phyloP scores from a whole-genome alignment of 1,284 basidiomycete genomes.

The Xerocomus minutiporus region DNA sequence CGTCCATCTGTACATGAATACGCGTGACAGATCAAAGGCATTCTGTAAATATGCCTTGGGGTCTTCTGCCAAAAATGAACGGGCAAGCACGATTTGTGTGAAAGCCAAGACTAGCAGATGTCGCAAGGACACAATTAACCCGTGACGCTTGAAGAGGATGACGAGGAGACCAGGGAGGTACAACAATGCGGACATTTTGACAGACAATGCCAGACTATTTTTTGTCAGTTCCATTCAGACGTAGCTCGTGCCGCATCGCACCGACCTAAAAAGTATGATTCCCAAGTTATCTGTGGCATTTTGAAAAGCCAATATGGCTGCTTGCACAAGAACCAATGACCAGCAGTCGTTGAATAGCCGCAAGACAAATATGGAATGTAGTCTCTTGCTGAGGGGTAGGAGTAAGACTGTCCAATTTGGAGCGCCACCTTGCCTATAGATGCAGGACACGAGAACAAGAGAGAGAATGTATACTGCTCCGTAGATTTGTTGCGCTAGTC shows the following conservation, averaged over 20 bases:
- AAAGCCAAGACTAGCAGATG: conserved; percentile 51
- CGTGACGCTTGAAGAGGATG: conserved; percentile 70
- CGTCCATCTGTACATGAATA: conserved; percentile 95
- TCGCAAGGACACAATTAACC: conserved; percentile 54
- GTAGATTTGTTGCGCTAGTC: conserved; percentile 76
- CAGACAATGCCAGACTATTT: conserved; percentile 74
- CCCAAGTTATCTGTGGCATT: conserved; percentile 58
- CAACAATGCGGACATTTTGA: conserved; percentile 97
- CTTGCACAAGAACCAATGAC: conserved; percentile 63
- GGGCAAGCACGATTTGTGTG: conserved; percentile 63
- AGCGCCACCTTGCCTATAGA: conserved; percentile 63
- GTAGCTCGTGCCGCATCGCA: conserved; percentile 5
- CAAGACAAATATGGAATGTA: conserved; percentile 91
- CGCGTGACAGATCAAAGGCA: conserved; percentile 86
- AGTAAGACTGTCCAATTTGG: conserved; percentile 81
- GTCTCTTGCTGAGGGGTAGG: conserved; percentile 83
- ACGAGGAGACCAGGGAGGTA: conserved; percentile 87
- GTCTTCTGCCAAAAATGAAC: conserved; percentile 67
- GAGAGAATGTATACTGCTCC: conserved; percentile 67
- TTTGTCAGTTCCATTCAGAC: conserved; percentile 9
- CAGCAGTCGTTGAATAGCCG: conserved; percentile 96
- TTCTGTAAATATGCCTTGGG: conserved; percentile 63
- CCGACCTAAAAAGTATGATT: conserved; percentile 71
- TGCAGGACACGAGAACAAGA: conserved; percentile 58
- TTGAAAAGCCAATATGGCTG: conserved; percentile 59